A percentile compares a stretch with the other conserved stretches of the same genome.
phyloP scores from a whole-genome alignment of 129 eudicot genomes.

The Heracleum sosnowskyi region DNA sequence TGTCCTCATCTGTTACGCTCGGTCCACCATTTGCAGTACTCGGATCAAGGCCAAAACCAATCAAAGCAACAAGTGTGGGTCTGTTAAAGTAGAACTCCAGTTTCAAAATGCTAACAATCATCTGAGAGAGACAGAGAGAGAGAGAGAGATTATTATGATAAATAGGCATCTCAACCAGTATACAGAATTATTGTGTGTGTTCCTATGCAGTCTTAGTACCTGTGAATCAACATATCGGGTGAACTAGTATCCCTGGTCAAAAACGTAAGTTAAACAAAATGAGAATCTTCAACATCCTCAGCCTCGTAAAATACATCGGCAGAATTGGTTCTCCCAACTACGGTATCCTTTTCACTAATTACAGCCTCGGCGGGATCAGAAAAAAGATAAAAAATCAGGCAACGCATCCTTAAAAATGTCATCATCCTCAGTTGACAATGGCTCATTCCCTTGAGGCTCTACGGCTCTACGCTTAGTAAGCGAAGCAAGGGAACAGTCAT shows the following conservation, averaged over 20 bases:
- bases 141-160: not conserved
- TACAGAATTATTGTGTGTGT: not conserved
- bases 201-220: conserved; percentile 27
- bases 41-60: too few species aligned
- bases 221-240: conserved; percentile 83
- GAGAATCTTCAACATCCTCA: conserved; percentile 61
- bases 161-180: not conserved
- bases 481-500: conserved; percentile 23
- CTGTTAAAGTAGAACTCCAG: too few species aligned
- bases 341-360: conserved; percentile 37
- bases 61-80: too few species aligned
- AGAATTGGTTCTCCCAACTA: conserved; percentile 30
- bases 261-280: conserved; percentile 72
- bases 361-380: conserved; percentile 47
- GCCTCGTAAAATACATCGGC: conserved; percentile 73
- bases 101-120: too few species aligned
- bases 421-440: conserved; percentile 51
- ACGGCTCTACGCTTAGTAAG: conserved; percentile 18
- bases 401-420: conserved; percentile 81
- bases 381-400: conserved; percentile 53
- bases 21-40: too few species aligned
- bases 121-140: too few species aligned
- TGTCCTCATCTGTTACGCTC: too few species aligned
- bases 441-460: conserved; percentile 42
- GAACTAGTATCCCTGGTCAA: conserved; percentile 58